phyloP scores from a whole-genome alignment of 2,329 filamentous ascomycete species.

The Penicillium oxalicum region DNA sequence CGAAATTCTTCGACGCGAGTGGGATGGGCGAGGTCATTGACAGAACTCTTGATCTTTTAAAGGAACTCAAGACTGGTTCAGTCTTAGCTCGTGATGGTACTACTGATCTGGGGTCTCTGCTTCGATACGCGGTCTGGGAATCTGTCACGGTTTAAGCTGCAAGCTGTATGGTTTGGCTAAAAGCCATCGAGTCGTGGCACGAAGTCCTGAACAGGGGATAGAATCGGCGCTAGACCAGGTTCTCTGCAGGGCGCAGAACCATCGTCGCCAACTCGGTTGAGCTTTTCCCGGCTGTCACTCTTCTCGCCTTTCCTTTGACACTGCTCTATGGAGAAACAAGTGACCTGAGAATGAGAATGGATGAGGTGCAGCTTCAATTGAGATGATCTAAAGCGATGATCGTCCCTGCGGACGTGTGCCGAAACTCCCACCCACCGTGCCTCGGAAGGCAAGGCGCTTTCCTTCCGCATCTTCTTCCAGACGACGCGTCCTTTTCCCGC shows the following conservation, averaged over 20 bases:
- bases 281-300: neutral
- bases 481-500: too few relatives aligned
- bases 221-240: neutral
- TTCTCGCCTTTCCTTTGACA: neutral
- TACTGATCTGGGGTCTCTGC: conserved; percentile 2
- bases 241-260: neutral
- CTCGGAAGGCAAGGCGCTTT: too few relatives aligned
- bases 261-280: neutral
- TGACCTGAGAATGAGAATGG: neutral
- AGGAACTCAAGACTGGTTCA: conserved; percentile 2
- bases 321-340: neutral
- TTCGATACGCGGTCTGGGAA: conserved; percentile 4
- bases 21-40: conserved; percentile 3
- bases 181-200: neutral
- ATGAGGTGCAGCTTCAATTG: neutral
- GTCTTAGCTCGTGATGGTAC: conserved; percentile 3
- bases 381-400: neutral
- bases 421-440: too few relatives aligned
- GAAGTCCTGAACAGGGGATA: neutral
- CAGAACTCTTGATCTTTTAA: conserved; percentile 1
- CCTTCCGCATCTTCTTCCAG: too few relatives aligned
- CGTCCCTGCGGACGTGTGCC: too few relatives aligned
- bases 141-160: conserved; percentile 7
- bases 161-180: conserved; percentile 2
- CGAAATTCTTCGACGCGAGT: conserved; percentile 4